Conservation (phyloP, 257 asterid genomes). For the Henckelia pumila region DNA sequence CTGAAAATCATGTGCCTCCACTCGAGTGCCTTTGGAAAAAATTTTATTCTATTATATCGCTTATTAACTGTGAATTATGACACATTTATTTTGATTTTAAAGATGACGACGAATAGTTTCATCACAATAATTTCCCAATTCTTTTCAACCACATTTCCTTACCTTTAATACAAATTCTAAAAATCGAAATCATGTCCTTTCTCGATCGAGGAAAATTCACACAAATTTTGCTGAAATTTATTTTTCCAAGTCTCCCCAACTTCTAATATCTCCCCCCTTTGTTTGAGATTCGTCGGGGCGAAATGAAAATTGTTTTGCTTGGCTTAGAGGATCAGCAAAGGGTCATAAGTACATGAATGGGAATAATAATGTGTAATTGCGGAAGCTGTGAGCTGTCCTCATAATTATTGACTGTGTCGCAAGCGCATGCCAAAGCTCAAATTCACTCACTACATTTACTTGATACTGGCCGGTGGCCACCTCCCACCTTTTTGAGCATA, state of each 20-base stretch:
- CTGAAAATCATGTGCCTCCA: neutral
- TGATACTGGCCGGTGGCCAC: no score
- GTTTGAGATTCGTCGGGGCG: no score
- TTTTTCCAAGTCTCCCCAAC: no score
- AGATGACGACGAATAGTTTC: no score
- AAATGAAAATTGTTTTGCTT: slow-evolving; percentile 20
- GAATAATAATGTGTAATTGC: slow-evolving; percentile 23
- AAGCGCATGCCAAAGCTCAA: slow-evolving; percentile 36
- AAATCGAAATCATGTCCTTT: no score
- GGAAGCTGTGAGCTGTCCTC: slow-evolving; percentile 22
- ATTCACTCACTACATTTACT: slow-evolving; percentile 3
- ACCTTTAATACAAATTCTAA: neutral
- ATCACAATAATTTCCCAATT: no score
- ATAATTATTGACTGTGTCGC: slow-evolving; percentile 29
- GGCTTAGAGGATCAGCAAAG: slow-evolving; percentile 43
- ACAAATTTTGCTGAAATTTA: no score
- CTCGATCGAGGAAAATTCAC: no score
- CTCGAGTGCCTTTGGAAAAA: neutral
- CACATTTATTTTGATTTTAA: neutral
- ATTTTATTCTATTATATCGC: neutral
- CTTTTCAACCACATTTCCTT: neutral
- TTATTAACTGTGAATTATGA: neutral
- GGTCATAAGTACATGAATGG: slow-evolving; percentile 24
- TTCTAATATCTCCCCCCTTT: no score
- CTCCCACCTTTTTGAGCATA: no score